Conservation (phyloP, 768 basidiomycete genomes). For the Suillus clintonianus region DNA sequence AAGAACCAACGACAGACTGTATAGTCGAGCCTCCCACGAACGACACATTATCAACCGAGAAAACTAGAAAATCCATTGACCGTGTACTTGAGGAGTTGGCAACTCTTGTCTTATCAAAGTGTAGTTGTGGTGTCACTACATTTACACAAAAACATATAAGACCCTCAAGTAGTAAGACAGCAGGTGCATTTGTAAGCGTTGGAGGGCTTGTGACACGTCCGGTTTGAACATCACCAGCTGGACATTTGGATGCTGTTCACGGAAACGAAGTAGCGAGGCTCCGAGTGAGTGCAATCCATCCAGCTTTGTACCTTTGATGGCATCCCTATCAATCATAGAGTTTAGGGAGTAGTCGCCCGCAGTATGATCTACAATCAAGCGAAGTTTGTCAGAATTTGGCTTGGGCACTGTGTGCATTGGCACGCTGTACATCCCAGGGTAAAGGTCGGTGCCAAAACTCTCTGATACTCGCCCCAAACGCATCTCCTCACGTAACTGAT, state of each 20-base stretch:
- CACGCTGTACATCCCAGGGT: constrained; percentile 44
- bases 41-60: too few species aligned
- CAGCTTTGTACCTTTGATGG: neutral
- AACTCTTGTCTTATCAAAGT: too few species aligned
- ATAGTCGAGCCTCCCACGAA: too few species aligned
- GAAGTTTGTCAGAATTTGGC: constrained; percentile 37
- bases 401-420: constrained; percentile 45
- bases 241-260: neutral
- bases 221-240: constrained; percentile 33
- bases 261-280: neutral
- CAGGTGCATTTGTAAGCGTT: constrained; percentile 35
- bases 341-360: constrained; percentile 36
- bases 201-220: constrained; percentile 38
- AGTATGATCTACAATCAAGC: constrained; percentile 32
- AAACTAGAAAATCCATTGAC: too few species aligned
- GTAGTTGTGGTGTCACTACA: too few species aligned
- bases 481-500: constrained; percentile 15
- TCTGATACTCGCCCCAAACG: constrained; percentile 15
- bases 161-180: too few species aligned
- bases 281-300: neutral
- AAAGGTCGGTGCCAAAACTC: constrained; percentile 24
- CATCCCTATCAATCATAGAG: constrained; percentile 27
- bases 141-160: too few species aligned
- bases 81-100: too few species aligned
- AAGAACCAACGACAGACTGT: too few species aligned